Conservation (phyloP, 805 yeast species). For the Saccharomycopsis amapae region DNA sequence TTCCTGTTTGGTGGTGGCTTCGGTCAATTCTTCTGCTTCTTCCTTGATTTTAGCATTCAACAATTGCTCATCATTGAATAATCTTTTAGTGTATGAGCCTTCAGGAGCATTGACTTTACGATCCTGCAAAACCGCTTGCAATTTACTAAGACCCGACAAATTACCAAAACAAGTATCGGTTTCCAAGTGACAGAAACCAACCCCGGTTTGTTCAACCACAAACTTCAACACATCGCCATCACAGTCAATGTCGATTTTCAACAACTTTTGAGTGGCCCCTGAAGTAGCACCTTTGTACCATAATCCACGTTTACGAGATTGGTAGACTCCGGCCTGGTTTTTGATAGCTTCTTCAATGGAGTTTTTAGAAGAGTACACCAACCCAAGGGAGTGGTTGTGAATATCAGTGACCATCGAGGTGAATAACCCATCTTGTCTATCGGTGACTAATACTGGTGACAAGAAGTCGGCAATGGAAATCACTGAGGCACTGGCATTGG, state of each 20-base stretch:
- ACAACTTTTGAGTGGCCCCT: constrained; percentile 85
- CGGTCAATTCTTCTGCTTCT: constrained; percentile 93
- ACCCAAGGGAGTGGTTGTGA: constrained; percentile 70
- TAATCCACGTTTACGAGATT: constrained; percentile 79
- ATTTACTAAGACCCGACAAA: constrained; percentile 54
- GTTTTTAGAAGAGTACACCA: constrained; percentile 82
- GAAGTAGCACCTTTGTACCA: constrained; percentile 96
- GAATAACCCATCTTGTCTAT: constrained; percentile 78
- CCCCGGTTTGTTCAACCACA: constrained; percentile 76
- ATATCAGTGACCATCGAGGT: constrained; percentile 75
- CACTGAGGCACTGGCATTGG: not conserved
- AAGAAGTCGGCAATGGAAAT: constrained; percentile 38
- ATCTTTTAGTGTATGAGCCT: constrained; percentile 90
- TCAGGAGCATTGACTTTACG: constrained; percentile 70
- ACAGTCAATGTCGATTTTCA: constrained; percentile 71
- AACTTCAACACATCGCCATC: constrained; percentile 89
- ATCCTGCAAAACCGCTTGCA: constrained; percentile 59
- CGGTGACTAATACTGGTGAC: constrained; percentile 55
- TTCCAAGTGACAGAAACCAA: constrained; percentile 88
- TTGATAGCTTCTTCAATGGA: constrained; percentile 77
- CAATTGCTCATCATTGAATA: constrained; percentile 70
- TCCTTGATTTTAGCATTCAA: constrained; percentile 85
- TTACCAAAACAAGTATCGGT: constrained; percentile 72
- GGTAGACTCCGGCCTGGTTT: constrained; percentile 84
- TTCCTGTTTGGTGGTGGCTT: constrained; percentile 61